Percentiles rank a stretch among this genome's conserved stretches.
Conservation (phyloP, 1,284 basidiomycete species). For the Moesziomyces parantarcticus region DNA sequence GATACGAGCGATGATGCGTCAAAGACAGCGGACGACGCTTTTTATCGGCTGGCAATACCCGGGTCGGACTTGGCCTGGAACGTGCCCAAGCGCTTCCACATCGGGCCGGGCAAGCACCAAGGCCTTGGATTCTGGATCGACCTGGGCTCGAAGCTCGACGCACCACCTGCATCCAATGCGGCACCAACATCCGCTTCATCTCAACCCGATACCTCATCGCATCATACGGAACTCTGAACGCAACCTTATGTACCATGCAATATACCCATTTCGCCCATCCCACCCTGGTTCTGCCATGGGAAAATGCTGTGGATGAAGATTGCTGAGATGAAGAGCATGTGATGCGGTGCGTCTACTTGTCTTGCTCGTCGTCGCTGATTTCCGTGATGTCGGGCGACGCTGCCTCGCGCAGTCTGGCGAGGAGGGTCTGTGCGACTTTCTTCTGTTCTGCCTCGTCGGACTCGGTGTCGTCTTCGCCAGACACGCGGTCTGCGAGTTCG, state of each 20-base stretch:
- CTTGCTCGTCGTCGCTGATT: conserved; percentile 29
- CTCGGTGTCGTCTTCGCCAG: conserved; percentile 54
- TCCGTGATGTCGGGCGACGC: conserved; percentile 28
- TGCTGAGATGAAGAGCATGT: neutral
- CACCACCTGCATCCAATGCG: no score
- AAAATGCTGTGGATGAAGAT: neutral
- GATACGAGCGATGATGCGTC: neutral
- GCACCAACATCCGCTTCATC: no score
- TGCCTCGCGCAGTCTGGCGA: conserved; percentile 49
- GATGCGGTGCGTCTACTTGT: conserved; percentile 1
- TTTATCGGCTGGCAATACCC: conserved; percentile 28
- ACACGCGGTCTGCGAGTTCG: conserved; percentile 61
- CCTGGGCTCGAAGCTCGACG: conserved; percentile 4
- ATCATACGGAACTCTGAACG: no score
- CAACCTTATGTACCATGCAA: no score
- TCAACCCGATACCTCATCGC: no score
- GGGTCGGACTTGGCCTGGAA: conserved; percentile 22
- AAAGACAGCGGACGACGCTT: neutral
- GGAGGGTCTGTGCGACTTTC: conserved; percentile 49
- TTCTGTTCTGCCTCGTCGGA: conserved; percentile 55
- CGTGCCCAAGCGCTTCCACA: conserved; percentile 38
- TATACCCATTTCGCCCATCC: neutral
- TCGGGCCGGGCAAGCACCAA: conserved; percentile 33
- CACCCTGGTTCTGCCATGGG: neutral
- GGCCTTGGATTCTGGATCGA: conserved; percentile 44